Evolutionary conservation across 345 rosid species (phyloP).

Genomic region (Ricinus communis): DNA sequence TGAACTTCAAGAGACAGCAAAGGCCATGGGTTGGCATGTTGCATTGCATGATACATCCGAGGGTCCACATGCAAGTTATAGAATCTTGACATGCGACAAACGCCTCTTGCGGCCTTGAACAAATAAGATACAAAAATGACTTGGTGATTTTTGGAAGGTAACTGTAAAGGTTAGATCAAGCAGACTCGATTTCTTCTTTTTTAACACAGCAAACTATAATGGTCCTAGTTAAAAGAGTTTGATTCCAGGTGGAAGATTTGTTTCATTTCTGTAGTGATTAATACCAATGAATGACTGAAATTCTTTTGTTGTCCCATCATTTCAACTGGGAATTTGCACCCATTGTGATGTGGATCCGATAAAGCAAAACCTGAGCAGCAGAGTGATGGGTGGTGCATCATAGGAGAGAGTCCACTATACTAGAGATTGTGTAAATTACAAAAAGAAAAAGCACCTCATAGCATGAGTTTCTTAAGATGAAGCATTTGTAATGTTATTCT

Average conservation of each 20-base stretch:
- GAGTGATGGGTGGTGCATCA: background rate
- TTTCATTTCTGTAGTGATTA: background rate
- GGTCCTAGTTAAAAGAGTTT: too few species aligned
- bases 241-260: background rate
- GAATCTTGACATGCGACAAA: conserved; percentile 77
- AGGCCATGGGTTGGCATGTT: conserved; percentile 79
- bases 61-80: conserved; percentile 95
- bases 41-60: conserved; percentile 72
- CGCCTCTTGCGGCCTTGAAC: conserved; percentile 43
- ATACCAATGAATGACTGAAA: background rate
- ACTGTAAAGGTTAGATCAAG: conserved; percentile 15
- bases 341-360: background rate
- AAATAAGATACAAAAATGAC: background rate
- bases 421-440: background rate
- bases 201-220: background rate
- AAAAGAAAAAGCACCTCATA: background rate
- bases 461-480: background rate
- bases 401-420: background rate
- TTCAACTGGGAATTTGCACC: background rate
- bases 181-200: background rate
- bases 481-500: conserved; percentile 11
- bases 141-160: background rate
- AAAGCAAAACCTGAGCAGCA: background rate
- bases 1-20: conserved; percentile 73
- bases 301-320: background rate